Base-by-base conservation (phyloP, 148 eudicot species). In the Cornus florida region DNA sequence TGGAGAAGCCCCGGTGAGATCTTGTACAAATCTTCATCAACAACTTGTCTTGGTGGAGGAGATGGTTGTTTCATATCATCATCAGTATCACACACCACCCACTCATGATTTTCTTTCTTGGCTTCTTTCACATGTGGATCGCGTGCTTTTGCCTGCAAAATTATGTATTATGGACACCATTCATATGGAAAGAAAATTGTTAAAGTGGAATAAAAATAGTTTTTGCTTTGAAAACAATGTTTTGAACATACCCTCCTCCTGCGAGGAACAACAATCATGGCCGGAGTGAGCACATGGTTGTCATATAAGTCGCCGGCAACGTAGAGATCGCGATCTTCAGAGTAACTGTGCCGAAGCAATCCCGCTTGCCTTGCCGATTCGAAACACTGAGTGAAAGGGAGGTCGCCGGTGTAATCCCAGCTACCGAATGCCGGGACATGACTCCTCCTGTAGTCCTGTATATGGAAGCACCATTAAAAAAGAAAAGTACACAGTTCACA, bases 361-460 rank as follows among this genome's bases (percentile, higher is more conserved):
- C 85, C 82, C 38, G 84, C 79, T 83, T 90, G 91, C 22, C 90
- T 84, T 0, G 97, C 92, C 17, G 89, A 79, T 66, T 95, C 98
- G 71, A 91, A 92, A 75, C 97, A 92, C 87, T 91, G 88, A 2
- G 92, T 90, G 64, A 90, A 95, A 0, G 88, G 86, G n/a, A 90
- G 73, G 16, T 84, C 82, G 20, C 83, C 81, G 20, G 79, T 65
- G 86, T 84, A 90, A 70, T 93, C 95, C 98, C 97, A 94, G 81
- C 95, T 90, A 41, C 98, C 98, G 79, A 95, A 95, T 20, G 94
- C 90, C 4, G 97, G 97, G 10, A 95, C 95, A 60, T 92, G 95
- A 72, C 82, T 83, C 71, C 91, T 85, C 83, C 85, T 80, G 11
- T 77, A 84, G 13, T 89, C 82, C 87, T 81, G 19, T 35, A 35